These are phyloP conservation scores for Claviceps quebecensis DNA, from an alignment of 2,329 filamentous ascomycete species.

Conservation along the genomic window DNA sequence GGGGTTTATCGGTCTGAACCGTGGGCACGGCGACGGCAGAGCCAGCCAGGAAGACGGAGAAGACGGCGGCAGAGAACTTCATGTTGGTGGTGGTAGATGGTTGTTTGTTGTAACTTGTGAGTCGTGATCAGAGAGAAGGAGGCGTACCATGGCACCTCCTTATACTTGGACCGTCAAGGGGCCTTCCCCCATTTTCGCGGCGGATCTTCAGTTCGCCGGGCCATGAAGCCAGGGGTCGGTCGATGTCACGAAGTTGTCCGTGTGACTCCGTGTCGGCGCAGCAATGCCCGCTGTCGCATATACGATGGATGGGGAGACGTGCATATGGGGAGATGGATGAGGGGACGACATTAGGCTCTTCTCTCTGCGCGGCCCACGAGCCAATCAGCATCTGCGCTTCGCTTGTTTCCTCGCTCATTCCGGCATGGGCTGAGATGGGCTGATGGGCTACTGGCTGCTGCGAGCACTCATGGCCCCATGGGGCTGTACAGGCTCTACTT, in stretches of 20 bases:
- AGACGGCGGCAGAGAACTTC: slow-evolving; percentile 15
- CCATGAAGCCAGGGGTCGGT: neutral
- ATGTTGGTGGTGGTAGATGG: slow-evolving; percentile 10
- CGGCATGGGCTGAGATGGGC: neutral
- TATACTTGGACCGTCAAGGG: neutral
- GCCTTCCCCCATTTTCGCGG: neutral
- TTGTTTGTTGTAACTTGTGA: neutral
- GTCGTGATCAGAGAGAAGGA: neutral
- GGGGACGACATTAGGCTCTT: neutral
- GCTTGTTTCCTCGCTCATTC: neutral
- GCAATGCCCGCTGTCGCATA: neutral
- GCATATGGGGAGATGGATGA: no score
- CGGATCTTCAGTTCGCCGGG: neutral
- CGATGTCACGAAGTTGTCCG: neutral
- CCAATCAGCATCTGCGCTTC: neutral
- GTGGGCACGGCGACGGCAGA: slow-evolving; percentile 15
- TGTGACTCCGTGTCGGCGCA: neutral
- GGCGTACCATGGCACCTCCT: neutral
- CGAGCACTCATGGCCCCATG: neutral
- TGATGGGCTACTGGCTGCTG: no score
- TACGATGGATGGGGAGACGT: neutral
- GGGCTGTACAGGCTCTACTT: no score
- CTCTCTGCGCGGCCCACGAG: neutral
- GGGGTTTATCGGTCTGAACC: neutral
- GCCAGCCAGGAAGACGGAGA: slow-evolving; percentile 14